Conservation (phyloP, 2,329 filamentous ascomycete genomes). For the Fusarium metavorans region DNA sequence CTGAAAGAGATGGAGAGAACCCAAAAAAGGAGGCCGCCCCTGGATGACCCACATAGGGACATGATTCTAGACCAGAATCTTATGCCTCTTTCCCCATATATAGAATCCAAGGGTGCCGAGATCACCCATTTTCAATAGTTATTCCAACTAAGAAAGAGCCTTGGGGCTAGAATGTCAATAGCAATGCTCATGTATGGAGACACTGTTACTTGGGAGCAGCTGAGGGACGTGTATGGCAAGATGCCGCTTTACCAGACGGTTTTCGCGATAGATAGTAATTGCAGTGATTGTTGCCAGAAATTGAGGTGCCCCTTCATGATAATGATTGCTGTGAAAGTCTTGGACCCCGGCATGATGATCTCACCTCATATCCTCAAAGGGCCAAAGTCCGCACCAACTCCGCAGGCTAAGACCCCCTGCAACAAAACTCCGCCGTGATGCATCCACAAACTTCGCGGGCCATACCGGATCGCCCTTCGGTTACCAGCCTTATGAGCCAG, state of each 20-base stretch:
- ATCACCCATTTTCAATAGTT: neutral
- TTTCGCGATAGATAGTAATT: too few species aligned
- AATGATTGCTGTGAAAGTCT: too few species aligned
- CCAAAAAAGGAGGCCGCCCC: neutral
- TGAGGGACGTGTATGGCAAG: constrained; percentile 36
- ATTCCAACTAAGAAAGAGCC: too few species aligned
- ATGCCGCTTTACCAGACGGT: constrained; percentile 23
- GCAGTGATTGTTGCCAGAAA: too few species aligned
- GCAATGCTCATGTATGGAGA: neutral
- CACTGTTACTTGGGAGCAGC: constrained; percentile 39
- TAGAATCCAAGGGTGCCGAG: neutral
- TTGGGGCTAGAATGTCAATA: too few species aligned
- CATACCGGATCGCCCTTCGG: neutral
- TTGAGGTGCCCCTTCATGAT: too few species aligned
- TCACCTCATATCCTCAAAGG: neutral
- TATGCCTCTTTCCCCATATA: neutral
- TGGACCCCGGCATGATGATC: too few species aligned
- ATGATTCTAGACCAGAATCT: neutral
- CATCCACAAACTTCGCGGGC: neutral
- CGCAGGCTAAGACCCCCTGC: neutral
- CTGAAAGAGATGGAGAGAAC: neutral
- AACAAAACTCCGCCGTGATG: neutral
- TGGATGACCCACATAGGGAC: neutral
- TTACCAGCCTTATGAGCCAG: neutral
- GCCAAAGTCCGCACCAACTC: neutral